Evolutionary conservation across 1,284 basidiomycete species (phyloP).

Genomic region (Ustilago cynodontis): DNA sequence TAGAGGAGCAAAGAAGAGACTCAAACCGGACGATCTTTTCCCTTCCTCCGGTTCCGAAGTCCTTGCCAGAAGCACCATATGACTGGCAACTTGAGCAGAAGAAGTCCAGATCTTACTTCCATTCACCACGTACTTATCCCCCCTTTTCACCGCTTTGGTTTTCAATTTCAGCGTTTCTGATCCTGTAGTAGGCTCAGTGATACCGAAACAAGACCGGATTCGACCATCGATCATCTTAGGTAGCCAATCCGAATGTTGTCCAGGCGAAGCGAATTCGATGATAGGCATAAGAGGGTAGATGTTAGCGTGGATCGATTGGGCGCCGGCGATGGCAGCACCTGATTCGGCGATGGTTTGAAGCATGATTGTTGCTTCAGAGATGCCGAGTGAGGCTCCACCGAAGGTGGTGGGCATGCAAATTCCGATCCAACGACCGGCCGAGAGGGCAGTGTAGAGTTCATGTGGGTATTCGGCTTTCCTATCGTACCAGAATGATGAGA

Average conservation of each 20-base stretch:
- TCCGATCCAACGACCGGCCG: constrained; percentile 47
- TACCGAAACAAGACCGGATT: constrained; percentile 70
- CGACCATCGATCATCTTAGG: constrained; percentile 68
- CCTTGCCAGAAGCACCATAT: constrained; percentile 69
- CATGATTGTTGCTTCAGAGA: constrained; percentile 71
- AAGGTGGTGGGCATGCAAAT: constrained; percentile 53
- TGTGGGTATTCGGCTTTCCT: constrained; percentile 48
- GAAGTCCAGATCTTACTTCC: constrained; percentile 67
- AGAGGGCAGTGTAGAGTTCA: constrained; percentile 56
- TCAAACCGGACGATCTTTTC: constrained; percentile 62
- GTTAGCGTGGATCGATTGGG: constrained; percentile 60
- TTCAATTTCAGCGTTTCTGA: constrained; percentile 68
- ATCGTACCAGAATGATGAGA: neutral
- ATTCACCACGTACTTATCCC: constrained; percentile 62
- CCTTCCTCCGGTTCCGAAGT: constrained; percentile 60
- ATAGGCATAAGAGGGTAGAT: constrained; percentile 60
- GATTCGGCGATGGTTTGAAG: constrained; percentile 71
- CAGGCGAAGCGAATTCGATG: constrained; percentile 55
- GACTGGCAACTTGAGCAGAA: constrained; percentile 66
- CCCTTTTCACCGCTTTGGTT: constrained; percentile 59
- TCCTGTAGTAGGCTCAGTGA: constrained; percentile 70
- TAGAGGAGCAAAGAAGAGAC: constrained; percentile 56
- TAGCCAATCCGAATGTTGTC: constrained; percentile 65
- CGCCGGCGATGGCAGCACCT: constrained; percentile 59
- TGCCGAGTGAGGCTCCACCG: constrained; percentile 69